Evolutionary conservation across 1,284 basidiomycete species (phyloP), one percentile per base, ranked within the genome.

Genomic region (Vanrija sp.): DNA sequence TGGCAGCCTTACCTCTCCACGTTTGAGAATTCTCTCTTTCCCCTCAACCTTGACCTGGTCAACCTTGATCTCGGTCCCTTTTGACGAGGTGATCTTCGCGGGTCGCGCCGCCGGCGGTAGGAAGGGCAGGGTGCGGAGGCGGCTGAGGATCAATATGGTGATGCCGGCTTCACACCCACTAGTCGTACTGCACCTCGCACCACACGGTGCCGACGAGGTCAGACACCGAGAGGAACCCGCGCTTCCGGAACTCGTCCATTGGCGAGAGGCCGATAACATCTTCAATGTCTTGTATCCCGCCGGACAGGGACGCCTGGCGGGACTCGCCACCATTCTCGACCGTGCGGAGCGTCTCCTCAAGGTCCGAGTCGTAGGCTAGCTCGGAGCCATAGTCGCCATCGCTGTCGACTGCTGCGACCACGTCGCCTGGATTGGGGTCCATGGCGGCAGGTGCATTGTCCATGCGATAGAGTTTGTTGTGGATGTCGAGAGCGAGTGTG

Each of bases 31-130:
- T 36, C 75, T 71, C 53, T 90, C 84, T 58, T 87, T 88, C 45
- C 73, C 71, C 14, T 73, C 75, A 0, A 86, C 86, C 16, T 85
- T 79, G 3, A 76, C 62, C 51, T 82, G 78, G 53, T 84, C 78
- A 0, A 88, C 84, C 2, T 64, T 60, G 53, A 93, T 90, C 25
- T 78, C 77, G 56, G 86, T 88, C 2, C 89, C 89, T 31, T 77
- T 71, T 4, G 78, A 76, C 3, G 85, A 82, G 2, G 75, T 74
- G 62, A 93, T 89, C 0, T 80, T 75, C 6, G 72, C 61, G 0
- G 88, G 87, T 37, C 89, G 80, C 18, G 79, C 55, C 12, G 75
- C 73, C 0, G 86, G 65, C 5, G 82, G 83, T 41, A 77, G 77
- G 47, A 77, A 78, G 7, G 87, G 81, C 50, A 78, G 76, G 0